A percentile compares a stretch with the other conserved stretches of the same genome.
phyloP scores from a whole-genome alignment of 208 protist genomes.

The Perkinsela sp. region DNA sequence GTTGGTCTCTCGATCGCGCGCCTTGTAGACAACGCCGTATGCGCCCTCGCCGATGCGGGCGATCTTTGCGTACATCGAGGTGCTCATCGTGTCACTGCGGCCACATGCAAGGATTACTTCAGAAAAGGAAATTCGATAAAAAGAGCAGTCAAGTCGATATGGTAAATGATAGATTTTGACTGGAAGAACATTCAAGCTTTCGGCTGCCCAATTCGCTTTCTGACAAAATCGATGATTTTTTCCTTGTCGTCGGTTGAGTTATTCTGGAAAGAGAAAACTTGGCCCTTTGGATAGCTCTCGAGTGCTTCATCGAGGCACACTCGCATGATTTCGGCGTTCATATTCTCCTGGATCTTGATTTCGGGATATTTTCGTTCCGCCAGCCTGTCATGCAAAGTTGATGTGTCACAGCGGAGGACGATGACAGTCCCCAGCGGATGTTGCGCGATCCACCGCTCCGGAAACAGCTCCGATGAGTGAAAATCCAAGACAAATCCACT shows the following conservation, averaged over 20 bases:
- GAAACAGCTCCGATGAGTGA: conserved; percentile 83
- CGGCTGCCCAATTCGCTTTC: conserved; percentile 13
- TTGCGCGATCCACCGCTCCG: conserved; percentile 80
- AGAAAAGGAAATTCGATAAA: not conserved
- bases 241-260: conserved; percentile 74
- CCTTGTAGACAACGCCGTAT: conserved; percentile 87
- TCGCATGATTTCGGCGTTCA: conserved; percentile 86
- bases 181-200: conserved; percentile 7
- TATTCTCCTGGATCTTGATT: conserved; percentile 78
- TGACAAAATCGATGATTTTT: conserved; percentile 37
- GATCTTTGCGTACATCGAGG: conserved; percentile 5
- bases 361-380: conserved; percentile 56
- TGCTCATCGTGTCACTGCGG: not conserved
- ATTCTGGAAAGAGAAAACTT: conserved; percentile 49
- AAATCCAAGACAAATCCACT: conserved; percentile 75
- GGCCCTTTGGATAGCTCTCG: conserved; percentile 60
- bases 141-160: not conserved
- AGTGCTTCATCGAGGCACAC: conserved; percentile 77
- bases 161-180: not conserved
- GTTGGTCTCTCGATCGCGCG: conserved; percentile 21
- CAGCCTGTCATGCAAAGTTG: conserved; percentile 65
- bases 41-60: conserved; percentile 69
- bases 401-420: conserved; percentile 67
- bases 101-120: too few species aligned
- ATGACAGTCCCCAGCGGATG: conserved; percentile 37